These are phyloP conservation scores for Phaeosphaeriaceae sp. DNA, from an alignment of 2,329 filamentous ascomycete species.

Conservation along the genomic window DNA sequence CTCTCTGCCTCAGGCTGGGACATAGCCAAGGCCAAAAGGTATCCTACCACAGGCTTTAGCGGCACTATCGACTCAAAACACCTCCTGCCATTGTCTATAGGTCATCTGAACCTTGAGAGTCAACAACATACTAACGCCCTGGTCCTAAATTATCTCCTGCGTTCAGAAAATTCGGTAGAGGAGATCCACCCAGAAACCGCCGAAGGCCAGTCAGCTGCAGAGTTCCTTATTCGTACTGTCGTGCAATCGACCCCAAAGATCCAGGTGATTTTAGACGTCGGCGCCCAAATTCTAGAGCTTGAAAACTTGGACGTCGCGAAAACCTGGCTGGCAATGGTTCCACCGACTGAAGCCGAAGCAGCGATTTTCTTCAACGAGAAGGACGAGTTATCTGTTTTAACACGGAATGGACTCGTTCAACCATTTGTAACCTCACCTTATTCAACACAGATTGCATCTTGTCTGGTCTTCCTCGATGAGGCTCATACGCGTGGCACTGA, in stretches of 20 bases:
- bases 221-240: constrained; percentile 56
- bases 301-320: constrained; percentile 47
- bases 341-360: constrained; percentile 44
- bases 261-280: constrained; percentile 72
- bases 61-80: constrained; percentile 69
- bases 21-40: constrained; percentile 55
- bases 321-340: constrained; percentile 55
- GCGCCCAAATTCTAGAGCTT: constrained; percentile 65
- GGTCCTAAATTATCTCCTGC: constrained; percentile 66
- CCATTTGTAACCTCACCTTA: constrained; percentile 66
- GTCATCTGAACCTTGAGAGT: constrained; percentile 60
- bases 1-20: constrained; percentile 73
- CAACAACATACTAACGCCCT: constrained; percentile 71
- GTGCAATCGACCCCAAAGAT: constrained; percentile 47
- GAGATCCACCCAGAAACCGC: constrained; percentile 21
- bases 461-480: constrained; percentile 73
- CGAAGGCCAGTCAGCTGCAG: constrained; percentile 34
- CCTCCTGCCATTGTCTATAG: constrained; percentile 62
- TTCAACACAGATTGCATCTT: constrained; percentile 57
- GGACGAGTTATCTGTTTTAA: constrained; percentile 62
- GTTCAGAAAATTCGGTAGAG: constrained; percentile 45
- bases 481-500: constrained; percentile 74
- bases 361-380: constrained; percentile 63
- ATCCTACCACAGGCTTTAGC: constrained; percentile 70
- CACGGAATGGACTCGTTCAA: constrained; percentile 55